Evolutionary conservation across 805 yeast species (phyloP), one percentile per base, ranked within the genome.

Genomic region (Lachancea lanzarotensis): DNA sequence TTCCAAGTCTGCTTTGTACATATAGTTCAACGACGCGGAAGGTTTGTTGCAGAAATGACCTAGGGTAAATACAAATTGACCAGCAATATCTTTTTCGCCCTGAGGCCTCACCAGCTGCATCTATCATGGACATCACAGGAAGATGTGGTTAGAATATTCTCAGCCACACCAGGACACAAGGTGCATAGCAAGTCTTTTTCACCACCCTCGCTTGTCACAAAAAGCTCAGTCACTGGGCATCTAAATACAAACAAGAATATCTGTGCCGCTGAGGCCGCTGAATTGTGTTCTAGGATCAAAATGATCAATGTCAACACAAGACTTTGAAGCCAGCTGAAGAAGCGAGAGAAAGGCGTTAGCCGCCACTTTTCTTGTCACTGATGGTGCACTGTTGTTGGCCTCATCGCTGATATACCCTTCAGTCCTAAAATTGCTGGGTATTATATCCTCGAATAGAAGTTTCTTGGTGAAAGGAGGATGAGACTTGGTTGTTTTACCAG

Each of bases 281-380:
- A 41, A 48, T 9, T 18, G 16, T 13, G 45, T 40, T 3, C 19
- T 26, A 13, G 40, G 19, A 3, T 29, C 33, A 20, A 40, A 39
- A 7, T 39, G 33, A 10, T 41, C 32, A 11, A 52, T 19, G 17
- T 40, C 46, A 20, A 59, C 32, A 26, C 49, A n/a, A 18, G 52
- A 54, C 38, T 52, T 56, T 2, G 63, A 51, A 2, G 65, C 63
- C 15, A 63, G 47, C 31, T 53, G 58, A 16, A 63, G 44, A 17
- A 63, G 22, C 3, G 65, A 56, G 16, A 63, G 43, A 35, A 63
- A 63, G 0, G 65, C 66, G 25, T 55, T 60, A 13, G 65, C 61
- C 6, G 64, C 66, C 10, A 62, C 50, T 25, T 47, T 48, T 38
- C 51, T 58, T 17, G 52, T 51, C 12, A 57, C 48, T 17, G 40